Conservation (phyloP, 306 rosid species). For the Cucurbita argyrosperma region DNA sequence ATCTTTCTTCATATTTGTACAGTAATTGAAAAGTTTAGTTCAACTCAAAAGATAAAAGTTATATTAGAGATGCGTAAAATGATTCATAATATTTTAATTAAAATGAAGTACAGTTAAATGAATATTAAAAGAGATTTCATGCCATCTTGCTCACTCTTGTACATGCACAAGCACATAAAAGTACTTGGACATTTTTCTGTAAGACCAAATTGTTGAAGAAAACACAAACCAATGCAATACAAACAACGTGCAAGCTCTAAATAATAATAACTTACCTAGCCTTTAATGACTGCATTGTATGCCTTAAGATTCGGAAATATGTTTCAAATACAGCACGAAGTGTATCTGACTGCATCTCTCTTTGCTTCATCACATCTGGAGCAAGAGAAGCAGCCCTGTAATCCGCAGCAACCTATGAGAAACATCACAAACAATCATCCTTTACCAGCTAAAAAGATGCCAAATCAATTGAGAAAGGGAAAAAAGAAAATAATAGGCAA, state of each 20-base stretch:
- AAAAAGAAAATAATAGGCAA: neutral
- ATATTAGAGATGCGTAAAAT: too few relatives aligned
- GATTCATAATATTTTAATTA: neutral
- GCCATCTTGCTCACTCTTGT: neutral
- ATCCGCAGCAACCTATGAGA: slow-evolving; percentile 73
- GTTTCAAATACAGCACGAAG: slow-evolving; percentile 91
- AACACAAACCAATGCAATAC: neutral
- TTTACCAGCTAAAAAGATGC: slow-evolving; percentile 9
- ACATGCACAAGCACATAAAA: neutral
- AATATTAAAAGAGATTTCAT: neutral
- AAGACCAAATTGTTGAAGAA: neutral
- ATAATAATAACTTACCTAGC: slow-evolving; percentile 30
- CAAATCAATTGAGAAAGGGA: neutral
- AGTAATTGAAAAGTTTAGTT: neutral
- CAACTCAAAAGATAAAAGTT: neutral
- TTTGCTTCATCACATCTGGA: slow-evolving; percentile 49
- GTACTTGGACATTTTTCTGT: neutral
- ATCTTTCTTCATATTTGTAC: neutral
- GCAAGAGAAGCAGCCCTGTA: slow-evolving; percentile 79
- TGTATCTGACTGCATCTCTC: slow-evolving; percentile 71
- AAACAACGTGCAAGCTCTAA: neutral
- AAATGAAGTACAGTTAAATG: neutral
- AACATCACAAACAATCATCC: slow-evolving; percentile 6
- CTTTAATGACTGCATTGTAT: slow-evolving; percentile 41
- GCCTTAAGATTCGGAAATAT: slow-evolving; percentile 80